Evolutionary conservation across 1,284 basidiomycete species (phyloP), one percentile per base, ranked within the genome.

Genomic region (Ganoderma lingzhi): DNA sequence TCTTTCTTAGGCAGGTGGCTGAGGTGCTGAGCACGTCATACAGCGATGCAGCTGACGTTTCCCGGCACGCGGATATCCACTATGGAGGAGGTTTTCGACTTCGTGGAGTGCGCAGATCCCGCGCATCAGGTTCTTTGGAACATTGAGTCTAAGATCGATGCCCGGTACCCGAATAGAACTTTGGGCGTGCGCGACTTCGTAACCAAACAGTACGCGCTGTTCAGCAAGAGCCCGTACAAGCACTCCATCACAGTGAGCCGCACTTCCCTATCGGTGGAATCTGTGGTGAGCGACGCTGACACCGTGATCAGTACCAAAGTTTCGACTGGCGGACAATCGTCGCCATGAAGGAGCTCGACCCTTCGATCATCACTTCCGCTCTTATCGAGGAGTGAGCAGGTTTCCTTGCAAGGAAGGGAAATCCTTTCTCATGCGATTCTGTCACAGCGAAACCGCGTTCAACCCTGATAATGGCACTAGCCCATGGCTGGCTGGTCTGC

Each of bases 131-230:
- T 94, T 30, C 80, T 84, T 41, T 93, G 89, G 86, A 94, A 95
- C 77, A 92, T 95, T 70, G 93, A 95, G 80, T 92, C 90, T 55
- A 95, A 95, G 80, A 86, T 94, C 68, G 85, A 94, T 74, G 82
- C 92, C 3, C 83, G 82, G 41, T 77, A 83, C 67, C 83, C 85
- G 12, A 87, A 89, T 74, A 80, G 83, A 58, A 94, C 93, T 9
- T 82, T 82, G n/a, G 77, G 82, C 12, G 88, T 90, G 1, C 81
- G 88, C 30, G 88, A 90, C 66, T 95, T 95, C 76, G 92, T 93
- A 12, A 80, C 81, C 66, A 84, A 82, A 51, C 92, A 93, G 75
- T 82, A 90, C 74, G 84, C 83, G 9, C 77, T 86, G 42, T 93
- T 93, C 74, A 73, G 79, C 41, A 79, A 79, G 14, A 92, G 89